phyloP scores from a whole-genome alignment of 164 flowering plant species.

The Stephania japonica region DNA sequence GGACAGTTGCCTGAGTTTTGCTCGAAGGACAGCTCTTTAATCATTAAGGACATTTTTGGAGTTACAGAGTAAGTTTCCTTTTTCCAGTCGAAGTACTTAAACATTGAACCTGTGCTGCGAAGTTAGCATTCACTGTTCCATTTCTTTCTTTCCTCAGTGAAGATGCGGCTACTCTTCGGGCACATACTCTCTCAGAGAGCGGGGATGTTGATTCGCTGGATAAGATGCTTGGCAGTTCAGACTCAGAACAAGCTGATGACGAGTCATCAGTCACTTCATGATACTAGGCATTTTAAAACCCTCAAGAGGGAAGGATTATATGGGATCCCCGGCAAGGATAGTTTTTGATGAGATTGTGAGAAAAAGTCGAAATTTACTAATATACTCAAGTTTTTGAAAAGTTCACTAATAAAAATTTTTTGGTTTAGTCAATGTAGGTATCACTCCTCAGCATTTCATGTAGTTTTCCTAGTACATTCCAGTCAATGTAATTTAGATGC shows the following conservation, averaged over 20 bases:
- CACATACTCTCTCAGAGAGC: slow-evolving; percentile 61
- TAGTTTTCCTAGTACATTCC: background rate
- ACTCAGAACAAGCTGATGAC: slow-evolving; percentile 37
- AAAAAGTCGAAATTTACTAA: background rate
- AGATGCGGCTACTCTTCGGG: slow-evolving; percentile 76
- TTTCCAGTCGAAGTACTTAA: background rate
- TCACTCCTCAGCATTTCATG: background rate
- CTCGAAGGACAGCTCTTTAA: slow-evolving; percentile 67
- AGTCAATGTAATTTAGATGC: background rate
- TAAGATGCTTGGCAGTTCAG: slow-evolving; percentile 59
- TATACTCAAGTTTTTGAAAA: background rate
- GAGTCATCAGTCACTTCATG: slow-evolving; percentile 20
- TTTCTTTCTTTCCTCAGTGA: slow-evolving; percentile 43
- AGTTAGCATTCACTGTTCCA: background rate
- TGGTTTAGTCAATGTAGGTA: too few species aligned
- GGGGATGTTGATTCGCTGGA: slow-evolving; percentile 82
- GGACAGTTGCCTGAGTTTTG: slow-evolving; percentile 88
- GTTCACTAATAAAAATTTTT: background rate
- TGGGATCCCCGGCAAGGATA: background rate
- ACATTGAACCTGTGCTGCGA: background rate
- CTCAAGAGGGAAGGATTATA: background rate
- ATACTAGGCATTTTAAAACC: background rate
- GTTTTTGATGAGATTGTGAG: background rate
- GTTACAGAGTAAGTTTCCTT: slow-evolving; percentile 73
- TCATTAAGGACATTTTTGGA: slow-evolving; percentile 87